Evolutionary conservation across 331 rosid genomes (phyloP), one percentile per base, ranked within the genome.

Genomic region (Pyracantha coccinea): DNA sequence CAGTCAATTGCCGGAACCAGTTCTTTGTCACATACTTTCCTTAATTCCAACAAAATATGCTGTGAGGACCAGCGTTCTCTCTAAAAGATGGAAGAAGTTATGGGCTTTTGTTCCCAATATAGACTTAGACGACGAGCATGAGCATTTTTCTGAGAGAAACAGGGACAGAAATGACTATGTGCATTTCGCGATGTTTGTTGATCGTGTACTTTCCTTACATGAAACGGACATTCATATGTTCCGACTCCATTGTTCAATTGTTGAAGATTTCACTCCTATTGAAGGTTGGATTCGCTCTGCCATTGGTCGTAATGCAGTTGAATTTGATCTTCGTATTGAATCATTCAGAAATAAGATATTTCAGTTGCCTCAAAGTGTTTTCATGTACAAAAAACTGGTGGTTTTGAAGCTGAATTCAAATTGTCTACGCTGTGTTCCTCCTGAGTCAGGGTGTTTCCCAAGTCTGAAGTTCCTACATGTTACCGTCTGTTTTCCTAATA

Each of bases 21-120:
- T 70, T 19, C 63, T 70, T 52, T 5, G 21, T 29, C 63, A 29
- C 28, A 70, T 70, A 1, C 63, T 70, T 52, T 52, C 63, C 0
- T 29, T 50, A 6, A 41, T 52, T 29, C n/a, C 45, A 70, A 70
- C 74, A n/a, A 70, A 69, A 52, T 19, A 7, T 29, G 74, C 63
- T 53, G 74, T 70, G 28, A 70, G 63, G 74, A 70, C 74, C 45
- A 10, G 63, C 20, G 13, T 70, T 28, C 58, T 70, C 13, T 70
- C 74, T 31, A 52, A 20, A 29, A 20, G 63, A 52, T 70, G 74
- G 74, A 70, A 50, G 19, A n/a, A 11, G 1, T 0, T 52, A 28
- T 53, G 74, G 74, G n/a, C 45, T 23, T 50, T 4, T 52, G 55
- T 31, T 70, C 28, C 47, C 63, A 70, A 70, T 53, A 44, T n/a